These are phyloP conservation scores for Xylaria multiplex DNA, from an alignment of 2,329 filamentous ascomycete genomes.

Conservation along the genomic window DNA sequence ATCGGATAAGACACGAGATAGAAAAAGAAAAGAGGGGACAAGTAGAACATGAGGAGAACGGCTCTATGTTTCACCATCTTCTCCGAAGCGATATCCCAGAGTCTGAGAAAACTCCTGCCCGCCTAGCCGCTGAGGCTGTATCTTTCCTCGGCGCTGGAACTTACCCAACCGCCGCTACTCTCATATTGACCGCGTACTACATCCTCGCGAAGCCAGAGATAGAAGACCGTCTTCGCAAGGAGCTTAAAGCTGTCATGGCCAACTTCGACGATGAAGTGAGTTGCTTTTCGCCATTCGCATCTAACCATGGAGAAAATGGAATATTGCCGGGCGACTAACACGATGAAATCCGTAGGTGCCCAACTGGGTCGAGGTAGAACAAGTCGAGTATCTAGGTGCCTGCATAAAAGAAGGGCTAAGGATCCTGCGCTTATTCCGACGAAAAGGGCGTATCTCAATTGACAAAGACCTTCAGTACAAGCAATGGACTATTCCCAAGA, in stretches of 20 bases:
- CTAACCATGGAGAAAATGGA: no score
- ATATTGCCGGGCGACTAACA: no score
- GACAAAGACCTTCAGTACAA: slow-evolving; percentile 30
- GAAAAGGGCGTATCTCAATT: slow-evolving; percentile 30
- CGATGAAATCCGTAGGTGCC: slow-evolving; percentile 13
- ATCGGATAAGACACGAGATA: slow-evolving; percentile 12
- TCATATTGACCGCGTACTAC: slow-evolving; percentile 27
- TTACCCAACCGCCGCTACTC: slow-evolving; percentile 25
- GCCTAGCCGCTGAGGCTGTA: slow-evolving; percentile 28
- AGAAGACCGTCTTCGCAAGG: slow-evolving; percentile 24
- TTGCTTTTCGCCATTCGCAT: neutral
- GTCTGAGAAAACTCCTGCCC: slow-evolving; percentile 25
- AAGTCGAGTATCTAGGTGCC: slow-evolving; percentile 27
- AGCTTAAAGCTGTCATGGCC: slow-evolving; percentile 25
- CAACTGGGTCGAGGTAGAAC: slow-evolving; percentile 25
- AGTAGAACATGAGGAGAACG: slow-evolving; percentile 14
- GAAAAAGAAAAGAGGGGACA: slow-evolving; percentile 14
- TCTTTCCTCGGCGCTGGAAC: slow-evolving; percentile 31
- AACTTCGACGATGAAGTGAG: slow-evolving; percentile 16
- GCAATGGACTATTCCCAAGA: slow-evolving; percentile 28
- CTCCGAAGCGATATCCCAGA: slow-evolving; percentile 30
- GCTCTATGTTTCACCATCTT: slow-evolving; percentile 32
- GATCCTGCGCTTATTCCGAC: slow-evolving; percentile 24
- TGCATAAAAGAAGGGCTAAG: slow-evolving; percentile 32
- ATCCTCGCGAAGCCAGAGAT: slow-evolving; percentile 30